Conservation (phyloP, 2,329 filamentous ascomycete genomes). For the Dryadomyces quercus-mongolicae region DNA sequence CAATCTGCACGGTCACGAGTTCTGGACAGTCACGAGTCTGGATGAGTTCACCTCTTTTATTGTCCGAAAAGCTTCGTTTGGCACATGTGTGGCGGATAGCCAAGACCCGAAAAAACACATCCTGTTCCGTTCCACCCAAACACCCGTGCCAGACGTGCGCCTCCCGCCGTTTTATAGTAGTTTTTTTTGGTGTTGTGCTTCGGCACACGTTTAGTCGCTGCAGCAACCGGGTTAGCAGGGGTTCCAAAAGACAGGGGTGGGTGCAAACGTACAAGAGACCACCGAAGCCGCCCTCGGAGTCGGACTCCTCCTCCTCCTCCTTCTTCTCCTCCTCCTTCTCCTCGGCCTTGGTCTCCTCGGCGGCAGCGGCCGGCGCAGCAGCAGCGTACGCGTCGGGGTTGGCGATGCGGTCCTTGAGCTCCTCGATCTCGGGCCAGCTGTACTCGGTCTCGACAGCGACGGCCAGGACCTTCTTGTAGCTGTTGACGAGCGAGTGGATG, state of each 20-base stretch:
- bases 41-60: background rate
- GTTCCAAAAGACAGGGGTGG: background rate
- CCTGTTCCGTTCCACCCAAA: background rate
- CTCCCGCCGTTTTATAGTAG: background rate
- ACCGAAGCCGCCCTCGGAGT: slow-evolving; percentile 59
- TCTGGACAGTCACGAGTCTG: background rate
- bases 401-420: slow-evolving; percentile 98
- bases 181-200: background rate
- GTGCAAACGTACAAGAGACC: slow-evolving; percentile 49
- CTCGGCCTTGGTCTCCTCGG: slow-evolving; percentile 35
- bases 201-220: slow-evolving; percentile 9
- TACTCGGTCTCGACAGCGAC: slow-evolving; percentile 84
- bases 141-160: background rate
- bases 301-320: slow-evolving; percentile 57
- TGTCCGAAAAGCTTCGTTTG: background rate
- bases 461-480: slow-evolving; percentile 92
- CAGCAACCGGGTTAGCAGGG: background rate
- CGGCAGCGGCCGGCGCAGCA: slow-evolving; percentile 57
- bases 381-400: slow-evolving; percentile 95
- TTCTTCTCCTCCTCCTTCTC: slow-evolving; percentile 52
- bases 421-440: slow-evolving; percentile 89
- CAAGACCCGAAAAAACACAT: background rate
- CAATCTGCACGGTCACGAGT: too few relatives aligned
- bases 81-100: background rate
- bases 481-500: slow-evolving; percentile 92